A percentile compares a stretch with the other conserved stretches of the same genome.
Conservation (phyloP, 768 basidiomycete genomes). For the Glaciozyma martinii region DNA sequence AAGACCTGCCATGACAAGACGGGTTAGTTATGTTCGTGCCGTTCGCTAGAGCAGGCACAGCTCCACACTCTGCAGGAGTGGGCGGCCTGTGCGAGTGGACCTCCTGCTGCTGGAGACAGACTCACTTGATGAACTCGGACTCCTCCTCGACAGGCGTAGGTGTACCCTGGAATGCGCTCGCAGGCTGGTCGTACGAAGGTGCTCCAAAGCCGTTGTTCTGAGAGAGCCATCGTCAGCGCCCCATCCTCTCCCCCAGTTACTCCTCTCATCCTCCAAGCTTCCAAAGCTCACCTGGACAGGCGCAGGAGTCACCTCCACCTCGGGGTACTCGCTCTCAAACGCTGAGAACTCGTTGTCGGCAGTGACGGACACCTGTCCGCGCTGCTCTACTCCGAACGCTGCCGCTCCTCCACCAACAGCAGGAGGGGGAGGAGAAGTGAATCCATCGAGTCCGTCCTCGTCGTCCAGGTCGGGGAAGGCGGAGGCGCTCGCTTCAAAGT, state of each 20-base stretch:
- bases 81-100: neutral
- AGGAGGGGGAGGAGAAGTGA: conserved; percentile 49
- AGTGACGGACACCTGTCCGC: conserved; percentile 62
- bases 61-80: no score
- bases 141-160: conserved; percentile 56
- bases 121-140: conserved; percentile 74
- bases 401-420: conserved; percentile 35
- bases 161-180: conserved; percentile 9
- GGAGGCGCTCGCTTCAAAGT: conserved; percentile 70
- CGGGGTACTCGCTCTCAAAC: conserved; percentile 79
- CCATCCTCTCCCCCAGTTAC: neutral
- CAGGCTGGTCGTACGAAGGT: conserved; percentile 16
- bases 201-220: conserved; percentile 9
- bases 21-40: neutral
- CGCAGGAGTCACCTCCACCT: conserved; percentile 46
- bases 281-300: neutral
- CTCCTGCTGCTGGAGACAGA: neutral
- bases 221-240: neutral
- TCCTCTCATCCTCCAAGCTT: neutral
- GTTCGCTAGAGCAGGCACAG: neutral
- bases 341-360: conserved; percentile 69
- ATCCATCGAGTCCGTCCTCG: neutral
- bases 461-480: conserved; percentile 75
- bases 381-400: neutral
- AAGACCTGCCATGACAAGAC: conserved; percentile 50